Base-by-base conservation (phyloP, 805 yeast species). In the Candida orba region DNA sequence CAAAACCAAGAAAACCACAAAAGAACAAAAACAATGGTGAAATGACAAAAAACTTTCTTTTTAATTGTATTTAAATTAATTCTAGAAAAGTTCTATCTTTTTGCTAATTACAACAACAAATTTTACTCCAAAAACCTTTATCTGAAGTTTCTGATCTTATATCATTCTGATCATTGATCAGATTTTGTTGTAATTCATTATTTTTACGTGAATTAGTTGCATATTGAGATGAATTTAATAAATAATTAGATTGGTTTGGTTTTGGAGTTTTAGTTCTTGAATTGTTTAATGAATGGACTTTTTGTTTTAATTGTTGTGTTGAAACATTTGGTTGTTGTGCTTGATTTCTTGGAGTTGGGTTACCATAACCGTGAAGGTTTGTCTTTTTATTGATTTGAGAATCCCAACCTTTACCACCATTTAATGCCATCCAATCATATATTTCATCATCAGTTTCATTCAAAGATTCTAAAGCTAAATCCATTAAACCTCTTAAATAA, bases 381-480 rank as follows among this genome's bases (percentile, higher is more conserved):
- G 96, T 95, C 65, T 90, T 90, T 63, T 88, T 89, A 66, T 89
- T 89, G 50, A 84, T 78, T 17, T 84, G 71, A 27, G 86, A 76
- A 66, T 93, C 98, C 96, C 96, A 91, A 42, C 98, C 98, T 63
- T 82, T 81, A 47, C 98, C 98, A 44, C 85, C 87, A 62, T 93
- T 93, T 54, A 93, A 72, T 57, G 84, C 85, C 96, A 89, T 87
- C 99, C 99, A 93, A 69, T 93, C 99, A 65, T 89, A 93, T 58
- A 86, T 90, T 37, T 86, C 95, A 65, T 93, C 97, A 41, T 80
- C 84, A 32, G 64, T 64, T 48, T 81, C 86, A 40, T 81, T 84
- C 41, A 82, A 72, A 30, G 83, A 80, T 40, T 79, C 80, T 49
- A 93, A 67, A 0, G 89, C 93, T 48, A 86, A 79, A 51, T 87